Evolutionary conservation across 2,329 filamentous ascomycete species (phyloP), one percentile per base, ranked within the genome.

Genomic region (Canariomyces notabilis): DNA sequence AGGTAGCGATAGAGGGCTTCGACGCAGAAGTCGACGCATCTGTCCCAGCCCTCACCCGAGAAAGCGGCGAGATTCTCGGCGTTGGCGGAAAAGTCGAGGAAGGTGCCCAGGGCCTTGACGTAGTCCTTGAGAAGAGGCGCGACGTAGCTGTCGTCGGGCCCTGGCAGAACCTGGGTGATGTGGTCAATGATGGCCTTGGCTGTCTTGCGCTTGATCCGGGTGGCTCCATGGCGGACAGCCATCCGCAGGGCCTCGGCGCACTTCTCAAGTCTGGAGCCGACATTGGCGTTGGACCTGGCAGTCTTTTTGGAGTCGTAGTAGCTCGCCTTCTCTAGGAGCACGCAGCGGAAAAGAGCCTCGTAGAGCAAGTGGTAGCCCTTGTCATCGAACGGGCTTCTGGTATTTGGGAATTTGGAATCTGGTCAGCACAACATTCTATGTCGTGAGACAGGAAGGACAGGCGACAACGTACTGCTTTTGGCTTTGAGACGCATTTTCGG

Each of bases 361-460:
- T 88, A 87, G 35, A 96, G 81, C 49, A 79, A 77, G 60, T 93
- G 85, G 56, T 87, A 95, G n/a, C 78, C 77, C 61, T 85, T 87
- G 61, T 95, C 88, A 37, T 76, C 77, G 26, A 95, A 70, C 11
- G 66, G 46, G 22, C 36, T 48, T 46, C 50, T 42, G 22, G n/a
- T n/a, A n/a, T n/a, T n/a, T n/a, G n/a, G n/a, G n/a, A n/a, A n/a
- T n/a, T n/a, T n/a, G n/a, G n/a, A 14, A 9, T 8, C 2, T 1
- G 45, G 46, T 42, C 18, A 46, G 41, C 32, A 36, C n/a, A n/a
- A n/a, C n/a, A n/a, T n/a, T n/a, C n/a, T n/a, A n/a, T n/a, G 21
- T 9, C 14, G 5, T 29, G 8, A 20, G 7, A 14, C 3, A 23
- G 18, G 18, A n/a, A 18, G 19, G 4, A 20, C 11, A n/a, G 23